Percentiles rank a stretch among this genome's conserved stretches.
phyloP scores from a whole-genome alignment of 306 rosid species.

The Psophocarpus tetragonolobus region DNA sequence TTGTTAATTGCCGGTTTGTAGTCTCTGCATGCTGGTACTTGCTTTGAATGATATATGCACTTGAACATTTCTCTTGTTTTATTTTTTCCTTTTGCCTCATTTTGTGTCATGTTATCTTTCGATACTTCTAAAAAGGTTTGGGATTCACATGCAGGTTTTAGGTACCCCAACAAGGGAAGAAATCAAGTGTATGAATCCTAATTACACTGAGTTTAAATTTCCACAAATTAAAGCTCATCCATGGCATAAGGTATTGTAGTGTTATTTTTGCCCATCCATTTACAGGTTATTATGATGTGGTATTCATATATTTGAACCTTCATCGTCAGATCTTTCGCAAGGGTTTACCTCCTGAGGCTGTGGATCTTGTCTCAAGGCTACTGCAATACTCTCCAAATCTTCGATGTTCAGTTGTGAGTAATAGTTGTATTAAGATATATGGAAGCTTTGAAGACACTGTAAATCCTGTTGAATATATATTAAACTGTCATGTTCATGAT shows the following conservation, averaged over 20 bases:
- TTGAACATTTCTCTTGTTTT: background rate
- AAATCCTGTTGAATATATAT: background rate
- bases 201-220: slow-evolving; percentile 88
- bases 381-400: slow-evolving; percentile 96
- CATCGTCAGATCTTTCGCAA: slow-evolving; percentile 76
- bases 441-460: background rate
- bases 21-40: background rate
- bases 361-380: slow-evolving; percentile 93
- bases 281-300: background rate
- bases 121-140: slow-evolving; percentile 12
- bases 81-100: background rate
- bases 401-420: slow-evolving; percentile 89
- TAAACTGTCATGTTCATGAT: background rate
- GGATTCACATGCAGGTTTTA: slow-evolving; percentile 63
- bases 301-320: slow-evolving; percentile 22
- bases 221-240: slow-evolving; percentile 98
- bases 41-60: background rate
- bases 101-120: background rate
- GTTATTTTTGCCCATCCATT: background rate
- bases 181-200: slow-evolving; percentile 96
- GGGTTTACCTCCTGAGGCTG: slow-evolving; percentile 94
- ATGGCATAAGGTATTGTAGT: slow-evolving; percentile 82
- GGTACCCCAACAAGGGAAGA: slow-evolving; percentile 99
- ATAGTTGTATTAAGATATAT: background rate
- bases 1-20: background rate